These are phyloP conservation scores for Luffa acutangula DNA, from an alignment of 306 rosid genomes.

Conservation along the genomic window DNA sequence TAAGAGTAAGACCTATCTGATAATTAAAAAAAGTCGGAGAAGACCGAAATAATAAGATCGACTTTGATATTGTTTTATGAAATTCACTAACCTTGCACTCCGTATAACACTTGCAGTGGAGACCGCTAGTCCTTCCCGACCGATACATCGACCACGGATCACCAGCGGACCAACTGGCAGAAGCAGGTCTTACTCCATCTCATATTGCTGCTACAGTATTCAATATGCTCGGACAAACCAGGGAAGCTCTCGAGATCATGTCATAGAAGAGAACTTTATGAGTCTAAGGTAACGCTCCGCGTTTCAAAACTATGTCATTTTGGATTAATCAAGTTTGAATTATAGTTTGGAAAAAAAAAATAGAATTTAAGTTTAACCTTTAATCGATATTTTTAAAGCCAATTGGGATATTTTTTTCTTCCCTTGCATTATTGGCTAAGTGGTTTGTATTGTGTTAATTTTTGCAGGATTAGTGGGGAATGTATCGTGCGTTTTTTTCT, in stretches of 20 bases:
- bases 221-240: conserved; percentile 74
- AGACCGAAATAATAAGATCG: background rate
- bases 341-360: no score
- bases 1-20: background rate
- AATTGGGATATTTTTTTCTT: no score
- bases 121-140: conserved; percentile 91
- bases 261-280: conserved; percentile 14
- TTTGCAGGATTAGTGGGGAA: no score
- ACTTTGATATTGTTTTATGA: background rate
- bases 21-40: background rate
- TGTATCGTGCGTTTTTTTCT: no score
- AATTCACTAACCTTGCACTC: conserved; percentile 7
- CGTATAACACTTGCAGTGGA: conserved; percentile 54
- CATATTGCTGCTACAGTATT: conserved; percentile 90
- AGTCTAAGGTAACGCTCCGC: background rate
- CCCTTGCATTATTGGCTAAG: no score
- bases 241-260: conserved; percentile 81
- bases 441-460: no score
- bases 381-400: no score
- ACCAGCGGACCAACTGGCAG: conserved; percentile 55
- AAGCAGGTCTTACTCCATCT: conserved; percentile 74
- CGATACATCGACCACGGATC: conserved; percentile 84
- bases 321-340: no score
- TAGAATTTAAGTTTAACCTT: no score
- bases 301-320: no score